phyloP scores from a whole-genome alignment of 192 early-diverging fungal species.

The Coemansia sp. region DNA sequence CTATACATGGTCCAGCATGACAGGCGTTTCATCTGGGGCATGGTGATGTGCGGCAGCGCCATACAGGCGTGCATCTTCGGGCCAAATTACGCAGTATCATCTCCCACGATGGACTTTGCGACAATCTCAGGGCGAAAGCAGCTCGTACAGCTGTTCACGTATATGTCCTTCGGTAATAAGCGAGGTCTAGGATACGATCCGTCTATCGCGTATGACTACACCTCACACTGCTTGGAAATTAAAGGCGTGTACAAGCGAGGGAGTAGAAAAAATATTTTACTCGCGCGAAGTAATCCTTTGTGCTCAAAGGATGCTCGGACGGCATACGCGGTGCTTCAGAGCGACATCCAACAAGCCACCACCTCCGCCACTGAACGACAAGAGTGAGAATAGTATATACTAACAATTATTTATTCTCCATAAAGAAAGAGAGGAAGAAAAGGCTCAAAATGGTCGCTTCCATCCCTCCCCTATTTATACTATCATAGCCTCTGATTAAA shows the following conservation, averaged over 20 bases:
- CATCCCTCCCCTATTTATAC: no score
- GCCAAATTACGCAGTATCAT: conserved; percentile 1
- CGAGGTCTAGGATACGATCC: conserved; percentile 6
- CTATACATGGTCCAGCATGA: not conserved
- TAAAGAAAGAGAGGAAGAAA: no score
- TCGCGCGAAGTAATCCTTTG: not conserved
- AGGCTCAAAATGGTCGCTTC: no score
- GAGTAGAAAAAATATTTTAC: not conserved
- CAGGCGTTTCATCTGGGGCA: conserved; percentile 4
- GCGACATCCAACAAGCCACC: not conserved
- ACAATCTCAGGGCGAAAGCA: not conserved
- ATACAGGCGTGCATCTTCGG: conserved; percentile 3
- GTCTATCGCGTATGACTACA: not conserved
- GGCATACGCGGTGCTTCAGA: conserved; percentile 19
- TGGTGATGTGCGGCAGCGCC: not conserved
- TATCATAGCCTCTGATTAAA: no score
- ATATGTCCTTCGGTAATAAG: not conserved
- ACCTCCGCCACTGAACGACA: not conserved
- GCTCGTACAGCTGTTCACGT: not conserved
- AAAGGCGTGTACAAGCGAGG: not conserved
- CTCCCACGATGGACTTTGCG: not conserved
- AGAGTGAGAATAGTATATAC: not conserved
- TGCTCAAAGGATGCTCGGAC: conserved; percentile 11
- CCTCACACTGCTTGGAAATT: no score
- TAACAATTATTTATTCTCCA: no score